A percentile compares a stretch with the other conserved stretches of the same genome.
phyloP scores from a whole-genome alignment of 352 stramenopile genomes.

The Globisporangium camurandrum region DNA sequence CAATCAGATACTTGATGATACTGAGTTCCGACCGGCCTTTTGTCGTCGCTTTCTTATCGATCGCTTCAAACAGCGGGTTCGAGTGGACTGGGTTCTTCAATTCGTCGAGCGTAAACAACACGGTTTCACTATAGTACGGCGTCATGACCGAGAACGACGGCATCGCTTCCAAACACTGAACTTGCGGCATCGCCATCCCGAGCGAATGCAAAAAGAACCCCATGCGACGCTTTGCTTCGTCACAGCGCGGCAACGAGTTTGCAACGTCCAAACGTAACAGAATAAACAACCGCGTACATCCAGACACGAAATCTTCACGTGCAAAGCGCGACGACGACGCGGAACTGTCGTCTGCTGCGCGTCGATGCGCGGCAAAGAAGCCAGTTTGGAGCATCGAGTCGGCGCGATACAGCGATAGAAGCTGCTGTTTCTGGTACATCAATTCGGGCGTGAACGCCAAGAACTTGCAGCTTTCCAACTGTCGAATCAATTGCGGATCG shows the following conservation, averaged over 20 bases:
- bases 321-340: slow-evolving; percentile 32
- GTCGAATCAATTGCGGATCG: slow-evolving; percentile 31
- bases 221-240: slow-evolving; percentile 80
- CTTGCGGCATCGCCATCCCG: slow-evolving; percentile 74
- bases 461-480: slow-evolving; percentile 56
- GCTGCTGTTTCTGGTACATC: slow-evolving; percentile 60
- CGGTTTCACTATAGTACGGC: slow-evolving; percentile 84
- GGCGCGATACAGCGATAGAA: slow-evolving; percentile 62
- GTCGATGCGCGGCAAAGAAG: slow-evolving; percentile 34
- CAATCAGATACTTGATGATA: slow-evolving; percentile 87
- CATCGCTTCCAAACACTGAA: slow-evolving; percentile 73
- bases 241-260: slow-evolving; percentile 65
- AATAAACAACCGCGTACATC: slow-evolving; percentile 76
- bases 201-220: slow-evolving; percentile 85
- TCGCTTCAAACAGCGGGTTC: slow-evolving; percentile 69
- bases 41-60: slow-evolving; percentile 66
- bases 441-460: slow-evolving; percentile 45
- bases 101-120: slow-evolving; percentile 83
- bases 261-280: slow-evolving; percentile 63
- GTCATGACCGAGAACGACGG: slow-evolving; percentile 87
- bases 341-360: slow-evolving; percentile 20
- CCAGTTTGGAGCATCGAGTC: slow-evolving; percentile 50
- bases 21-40: slow-evolving; percentile 73
- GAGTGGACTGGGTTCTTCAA: slow-evolving; percentile 76
- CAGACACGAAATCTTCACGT: slow-evolving; percentile 62